phyloP scores from a whole-genome alignment of 345 rosid species.

The Boechera stricta region DNA sequence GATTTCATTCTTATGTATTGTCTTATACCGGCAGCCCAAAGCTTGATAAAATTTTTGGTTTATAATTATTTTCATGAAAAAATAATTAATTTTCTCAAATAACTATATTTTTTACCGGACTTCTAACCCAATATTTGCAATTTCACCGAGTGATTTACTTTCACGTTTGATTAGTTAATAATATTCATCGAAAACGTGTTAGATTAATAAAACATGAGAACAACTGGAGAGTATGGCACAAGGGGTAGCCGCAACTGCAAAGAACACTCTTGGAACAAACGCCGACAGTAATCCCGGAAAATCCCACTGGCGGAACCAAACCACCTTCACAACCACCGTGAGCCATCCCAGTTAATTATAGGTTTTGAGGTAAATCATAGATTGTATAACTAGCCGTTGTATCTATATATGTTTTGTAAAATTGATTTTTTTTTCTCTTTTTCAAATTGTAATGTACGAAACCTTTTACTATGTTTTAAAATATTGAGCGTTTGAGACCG shows the following conservation, averaged over 20 bases:
- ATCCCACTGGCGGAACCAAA: not conserved
- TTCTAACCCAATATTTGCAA: not conserved
- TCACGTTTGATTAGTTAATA: not conserved
- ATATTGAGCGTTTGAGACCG: constrained; percentile 7
- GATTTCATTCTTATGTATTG: not conserved
- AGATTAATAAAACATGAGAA: not conserved
- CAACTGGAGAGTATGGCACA: not conserved
- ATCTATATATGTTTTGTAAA: not conserved
- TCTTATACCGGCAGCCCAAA: not conserved
- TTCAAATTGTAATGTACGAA: constrained; percentile 8
- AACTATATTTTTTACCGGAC: not conserved
- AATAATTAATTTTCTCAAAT: not conserved
- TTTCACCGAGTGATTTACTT: not conserved
- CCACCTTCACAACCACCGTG: constrained; percentile 17
- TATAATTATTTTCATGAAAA: not conserved
- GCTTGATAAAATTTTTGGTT: not conserved
- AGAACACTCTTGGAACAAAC: constrained; percentile 43
- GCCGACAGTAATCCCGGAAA: too few species aligned
- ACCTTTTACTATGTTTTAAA: not conserved
- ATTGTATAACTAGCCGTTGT: constrained; percentile 4
- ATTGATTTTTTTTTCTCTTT: not conserved
- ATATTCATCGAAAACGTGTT: constrained; percentile 5
- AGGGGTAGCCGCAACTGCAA: constrained; percentile 10
- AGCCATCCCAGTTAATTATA: not conserved
- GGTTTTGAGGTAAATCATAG: not conserved